Evolutionary conservation across 345 rosid species (phyloP).

Genomic region (Eutrema heterophyllum): DNA sequence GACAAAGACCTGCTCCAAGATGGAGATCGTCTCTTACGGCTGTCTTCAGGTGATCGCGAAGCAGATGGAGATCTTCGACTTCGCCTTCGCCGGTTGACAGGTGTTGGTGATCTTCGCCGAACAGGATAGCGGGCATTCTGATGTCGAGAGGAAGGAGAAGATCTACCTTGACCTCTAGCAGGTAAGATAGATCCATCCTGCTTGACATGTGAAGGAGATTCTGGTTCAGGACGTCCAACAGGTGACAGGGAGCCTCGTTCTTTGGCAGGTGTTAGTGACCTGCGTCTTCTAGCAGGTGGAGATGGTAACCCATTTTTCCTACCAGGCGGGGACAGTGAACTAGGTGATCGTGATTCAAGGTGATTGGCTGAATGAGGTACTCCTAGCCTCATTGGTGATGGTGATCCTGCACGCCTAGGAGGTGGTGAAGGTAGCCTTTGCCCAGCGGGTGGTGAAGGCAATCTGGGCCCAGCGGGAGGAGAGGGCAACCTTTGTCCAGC

Average conservation of each 20-base stretch:
- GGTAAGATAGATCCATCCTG: constrained; percentile 37
- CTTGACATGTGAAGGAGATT: constrained; percentile 23
- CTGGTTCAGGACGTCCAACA: constrained; percentile 15
- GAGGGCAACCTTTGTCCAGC: constrained; percentile 21
- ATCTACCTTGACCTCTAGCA: constrained; percentile 24
- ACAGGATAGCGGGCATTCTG: constrained; percentile 24
- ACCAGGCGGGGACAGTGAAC: constrained; percentile 36
- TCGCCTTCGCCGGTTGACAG: constrained; percentile 18
- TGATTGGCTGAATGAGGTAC: constrained; percentile 3
- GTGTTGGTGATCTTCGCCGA: constrained; percentile 35
- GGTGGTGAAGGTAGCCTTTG: constrained; percentile 28
- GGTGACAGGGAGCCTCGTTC: constrained; percentile 40
- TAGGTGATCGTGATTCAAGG: constrained; percentile 37
- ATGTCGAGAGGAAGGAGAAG: constrained; percentile 27
- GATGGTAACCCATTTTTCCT: constrained; percentile 21
- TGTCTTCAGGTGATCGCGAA: constrained; percentile 36
- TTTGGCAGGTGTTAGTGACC: constrained; percentile 25
- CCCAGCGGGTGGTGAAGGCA: constrained; percentile 20
- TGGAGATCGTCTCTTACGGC: constrained; percentile 39
- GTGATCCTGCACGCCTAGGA: constrained; percentile 29
- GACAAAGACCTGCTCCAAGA: constrained; percentile 40
- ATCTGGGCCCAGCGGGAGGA: constrained; percentile 10
- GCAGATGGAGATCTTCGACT: constrained; percentile 43
- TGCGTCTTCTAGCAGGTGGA: constrained; percentile 32
- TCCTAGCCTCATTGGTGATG: constrained; percentile 33